Base-by-base conservation (phyloP, 1,284 basidiomycete genomes). In the Tausonia pullulans region DNA sequence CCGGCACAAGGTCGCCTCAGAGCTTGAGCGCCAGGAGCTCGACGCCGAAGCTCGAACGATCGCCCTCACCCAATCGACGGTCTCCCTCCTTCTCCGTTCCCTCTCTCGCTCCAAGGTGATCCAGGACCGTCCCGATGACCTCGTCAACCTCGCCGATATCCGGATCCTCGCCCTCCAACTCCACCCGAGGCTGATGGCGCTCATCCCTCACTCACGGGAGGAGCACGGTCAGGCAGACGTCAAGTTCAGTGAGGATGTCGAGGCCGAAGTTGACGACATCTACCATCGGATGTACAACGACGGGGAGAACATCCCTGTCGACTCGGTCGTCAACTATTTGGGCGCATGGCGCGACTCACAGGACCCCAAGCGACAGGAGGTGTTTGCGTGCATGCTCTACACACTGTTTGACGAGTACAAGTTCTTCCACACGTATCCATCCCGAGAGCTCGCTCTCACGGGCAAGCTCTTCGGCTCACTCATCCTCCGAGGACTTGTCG, bases 391-490 rank as follows among this genome's bases (percentile, higher is more conserved):
- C 82, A 95, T 97, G 84, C 85, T 98, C 61, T 94, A 98, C 79
- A 96, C 97, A 79, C 84, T 99, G 62, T 98, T 99, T 77, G 96
- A 98, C 83, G 96, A 99, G 80, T 97, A 97, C 84, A 93, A 94
- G 74, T 98, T 97, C 81, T 97, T 98, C 84, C 91, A 96, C 74
- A 88, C 90, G 61, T 92, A 99, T 73, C 96, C 96, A 13, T 82
- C 89, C 44, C 89, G 92, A 68, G 93, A 98, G 78, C 82, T 98
- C 58, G 86, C 87, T 55, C 93, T 98, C 85, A 98, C 96, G 0
- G 96, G 90, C 59, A 88, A 92, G 72, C 83, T 99, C 48, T 98
- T 98, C 71, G 96, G 96, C 53, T 93, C 92, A 39, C 83, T 99
- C 70, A 96, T 99, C 70, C 91, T 97, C 73, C 85, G 88, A 72